These are phyloP conservation scores for Macrophomina tecta DNA, from an alignment of 2,329 filamentous ascomycete species.

Conservation along the genomic window DNA sequence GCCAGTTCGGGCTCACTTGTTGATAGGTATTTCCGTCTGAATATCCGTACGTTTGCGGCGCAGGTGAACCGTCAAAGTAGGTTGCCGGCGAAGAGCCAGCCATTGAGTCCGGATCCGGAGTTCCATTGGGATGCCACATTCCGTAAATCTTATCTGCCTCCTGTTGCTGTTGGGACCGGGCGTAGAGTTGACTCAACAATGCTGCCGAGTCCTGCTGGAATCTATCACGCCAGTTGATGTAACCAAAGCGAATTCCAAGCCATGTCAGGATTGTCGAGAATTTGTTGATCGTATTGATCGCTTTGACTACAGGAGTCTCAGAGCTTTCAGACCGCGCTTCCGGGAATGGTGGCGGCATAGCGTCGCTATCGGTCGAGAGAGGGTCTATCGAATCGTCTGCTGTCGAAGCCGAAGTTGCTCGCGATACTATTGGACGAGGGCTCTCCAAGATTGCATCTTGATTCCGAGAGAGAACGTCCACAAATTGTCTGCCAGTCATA, in stretches of 20 bases:
- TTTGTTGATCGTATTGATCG: constrained; percentile 55
- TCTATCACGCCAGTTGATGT: constrained; percentile 57
- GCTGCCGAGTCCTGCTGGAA: constrained; percentile 53
- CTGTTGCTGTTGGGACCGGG: constrained; percentile 35
- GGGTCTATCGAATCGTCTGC: constrained; percentile 43
- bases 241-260: constrained; percentile 56
- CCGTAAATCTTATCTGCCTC: background rate
- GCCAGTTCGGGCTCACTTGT: constrained; percentile 19
- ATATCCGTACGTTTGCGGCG: constrained; percentile 16
- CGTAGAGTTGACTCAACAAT: constrained; percentile 50
- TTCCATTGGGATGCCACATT: constrained; percentile 12
- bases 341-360: constrained; percentile 42
- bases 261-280: constrained; percentile 53
- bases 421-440: constrained; percentile 43
- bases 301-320: constrained; percentile 47
- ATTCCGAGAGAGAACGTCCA: constrained; percentile 62
- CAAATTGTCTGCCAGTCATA: constrained; percentile 66
- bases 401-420: constrained; percentile 37
- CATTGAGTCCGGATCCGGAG: background rate
- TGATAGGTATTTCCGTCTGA: constrained; percentile 6
- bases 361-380: constrained; percentile 40
- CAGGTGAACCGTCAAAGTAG: constrained; percentile 13
- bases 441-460: constrained; percentile 52
- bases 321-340: constrained; percentile 32
- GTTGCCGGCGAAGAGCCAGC: constrained; percentile 22